Percentiles rank a stretch among this genome's conserved stretches.
Conservation (phyloP, 768 basidiomycete species). For the Pleurotus pulmonarius region DNA sequence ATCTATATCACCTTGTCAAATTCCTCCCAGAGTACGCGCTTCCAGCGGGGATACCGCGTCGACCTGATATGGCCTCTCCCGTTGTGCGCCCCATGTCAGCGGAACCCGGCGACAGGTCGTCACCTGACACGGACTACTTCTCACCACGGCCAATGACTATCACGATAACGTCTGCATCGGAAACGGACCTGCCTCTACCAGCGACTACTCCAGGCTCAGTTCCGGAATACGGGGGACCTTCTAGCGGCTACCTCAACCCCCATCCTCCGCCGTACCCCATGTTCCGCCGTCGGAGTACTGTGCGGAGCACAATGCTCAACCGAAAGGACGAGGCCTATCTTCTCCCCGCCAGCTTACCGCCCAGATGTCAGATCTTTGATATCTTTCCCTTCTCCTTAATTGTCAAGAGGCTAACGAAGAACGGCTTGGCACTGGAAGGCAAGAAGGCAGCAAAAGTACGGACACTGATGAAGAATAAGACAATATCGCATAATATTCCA, state of each 20-base stretch:
- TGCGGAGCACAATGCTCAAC: constrained; percentile 30
- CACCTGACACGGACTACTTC: neutral
- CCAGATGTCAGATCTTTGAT: constrained; percentile 58
- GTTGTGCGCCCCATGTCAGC: neutral
- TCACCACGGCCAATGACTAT: constrained; percentile 1
- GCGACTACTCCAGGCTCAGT: constrained; percentile 1
- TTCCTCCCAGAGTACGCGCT: constrained; percentile 63
- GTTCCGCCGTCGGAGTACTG: constrained; percentile 6
- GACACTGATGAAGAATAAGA: constrained; percentile 42
- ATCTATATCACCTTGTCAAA: constrained; percentile 68
- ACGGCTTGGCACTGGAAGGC: constrained; percentile 23
- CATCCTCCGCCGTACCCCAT: neutral
- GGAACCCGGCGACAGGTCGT: neutral
- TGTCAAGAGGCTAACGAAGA: constrained; percentile 39
- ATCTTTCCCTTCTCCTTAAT: constrained; percentile 68
- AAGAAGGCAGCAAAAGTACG: constrained; percentile 55
- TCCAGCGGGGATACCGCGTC: constrained; percentile 45
- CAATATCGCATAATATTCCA: constrained; percentile 58
- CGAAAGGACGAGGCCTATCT: constrained; percentile 43
- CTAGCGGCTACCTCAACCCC: neutral
- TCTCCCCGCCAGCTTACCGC: constrained; percentile 53
- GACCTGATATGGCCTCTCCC: constrained; percentile 19
- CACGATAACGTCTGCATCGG: neutral
- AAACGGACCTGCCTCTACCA: constrained; percentile 1
- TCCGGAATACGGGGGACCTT: neutral